Conservation (phyloP, 495 filamentous ascomycete species). For the Podospora anserina region DNA sequence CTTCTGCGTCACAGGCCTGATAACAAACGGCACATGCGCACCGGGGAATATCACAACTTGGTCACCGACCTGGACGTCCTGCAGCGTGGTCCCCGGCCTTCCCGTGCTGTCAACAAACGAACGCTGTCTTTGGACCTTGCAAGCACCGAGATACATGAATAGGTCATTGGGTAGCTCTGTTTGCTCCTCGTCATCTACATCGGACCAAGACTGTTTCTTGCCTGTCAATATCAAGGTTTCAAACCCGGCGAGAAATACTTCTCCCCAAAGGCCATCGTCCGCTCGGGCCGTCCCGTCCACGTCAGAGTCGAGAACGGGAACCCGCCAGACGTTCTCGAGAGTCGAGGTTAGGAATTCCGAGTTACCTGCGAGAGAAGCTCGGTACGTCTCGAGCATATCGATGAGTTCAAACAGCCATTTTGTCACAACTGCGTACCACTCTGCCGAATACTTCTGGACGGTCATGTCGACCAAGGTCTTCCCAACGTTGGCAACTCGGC, state of each 20-base stretch:
- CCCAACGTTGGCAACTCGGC: neutral
- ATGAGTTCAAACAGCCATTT: conserved; percentile 9
- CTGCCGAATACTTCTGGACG: neutral
- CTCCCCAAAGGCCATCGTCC: neutral
- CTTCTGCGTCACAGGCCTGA: neutral
- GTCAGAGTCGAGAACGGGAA: conserved; percentile 14
- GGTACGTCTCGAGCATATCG: conserved; percentile 5
- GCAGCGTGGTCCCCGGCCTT: conserved; percentile 7
- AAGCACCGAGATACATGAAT: conserved; percentile 10
- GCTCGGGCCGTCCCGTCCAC: neutral
- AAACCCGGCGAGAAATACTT: conserved; percentile 8
- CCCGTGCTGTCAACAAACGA: conserved; percentile 14
- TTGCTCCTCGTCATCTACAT: neutral
- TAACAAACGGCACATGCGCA: conserved; percentile 12
- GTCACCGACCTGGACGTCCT: neutral
- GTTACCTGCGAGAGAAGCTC: neutral
- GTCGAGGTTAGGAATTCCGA: neutral
- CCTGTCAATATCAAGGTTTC: conserved; percentile 12
- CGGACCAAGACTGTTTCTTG: neutral
- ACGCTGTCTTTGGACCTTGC: conserved; percentile 8
- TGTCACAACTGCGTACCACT: neutral
- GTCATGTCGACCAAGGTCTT: neutral
- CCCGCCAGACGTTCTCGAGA: conserved; percentile 11
- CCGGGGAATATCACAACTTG: conserved; percentile 8
- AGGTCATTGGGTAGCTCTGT: neutral